phyloP scores from a whole-genome alignment of 2,329 filamentous ascomycete genomes.

The Davidsoniella eucalypti region DNA sequence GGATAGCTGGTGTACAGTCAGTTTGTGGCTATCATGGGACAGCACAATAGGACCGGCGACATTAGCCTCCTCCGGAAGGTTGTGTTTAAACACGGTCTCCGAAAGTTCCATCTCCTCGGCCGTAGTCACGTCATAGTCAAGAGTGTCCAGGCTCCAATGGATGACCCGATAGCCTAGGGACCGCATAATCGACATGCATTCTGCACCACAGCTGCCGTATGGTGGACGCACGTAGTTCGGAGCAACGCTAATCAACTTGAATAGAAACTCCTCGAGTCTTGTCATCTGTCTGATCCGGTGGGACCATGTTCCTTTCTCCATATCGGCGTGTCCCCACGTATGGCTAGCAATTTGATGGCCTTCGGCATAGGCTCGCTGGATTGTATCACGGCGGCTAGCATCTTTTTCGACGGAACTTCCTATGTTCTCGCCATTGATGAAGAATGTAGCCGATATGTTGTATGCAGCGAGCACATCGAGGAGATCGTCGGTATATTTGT shows the following conservation, averaged over 20 bases:
- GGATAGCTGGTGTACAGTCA: conserved; percentile 27
- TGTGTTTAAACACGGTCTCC: conserved; percentile 22
- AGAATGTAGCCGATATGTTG: conserved; percentile 24
- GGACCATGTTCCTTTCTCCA: conserved; percentile 22
- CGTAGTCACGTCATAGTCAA: conserved; percentile 38
- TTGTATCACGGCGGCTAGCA: conserved; percentile 13
- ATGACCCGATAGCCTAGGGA: conserved; percentile 37
- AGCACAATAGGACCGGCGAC: conserved; percentile 31
- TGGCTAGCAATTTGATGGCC: conserved; percentile 45
- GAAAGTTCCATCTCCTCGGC: conserved; percentile 32
- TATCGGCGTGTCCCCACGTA: conserved; percentile 30
- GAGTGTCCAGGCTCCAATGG: conserved; percentile 42
- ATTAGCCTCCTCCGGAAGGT: conserved; percentile 13
- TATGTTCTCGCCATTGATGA: conserved; percentile 21
- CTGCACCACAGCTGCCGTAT: conserved; percentile 26
- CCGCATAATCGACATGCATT: conserved; percentile 21
- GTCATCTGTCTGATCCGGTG: conserved; percentile 25
- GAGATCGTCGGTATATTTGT: conserved; percentile 24
- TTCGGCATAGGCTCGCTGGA: conserved; percentile 30
- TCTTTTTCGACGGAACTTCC: conserved; percentile 17
- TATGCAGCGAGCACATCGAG: conserved; percentile 23
- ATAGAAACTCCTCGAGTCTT: conserved; percentile 28
- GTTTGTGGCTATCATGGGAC: conserved; percentile 33
- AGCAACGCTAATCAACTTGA: conserved; percentile 25
- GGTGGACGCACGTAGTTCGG: conserved; percentile 30